Base-by-base conservation (phyloP, 2,329 filamentous ascomycete species). In the Cryphonectria naterciae region DNA sequence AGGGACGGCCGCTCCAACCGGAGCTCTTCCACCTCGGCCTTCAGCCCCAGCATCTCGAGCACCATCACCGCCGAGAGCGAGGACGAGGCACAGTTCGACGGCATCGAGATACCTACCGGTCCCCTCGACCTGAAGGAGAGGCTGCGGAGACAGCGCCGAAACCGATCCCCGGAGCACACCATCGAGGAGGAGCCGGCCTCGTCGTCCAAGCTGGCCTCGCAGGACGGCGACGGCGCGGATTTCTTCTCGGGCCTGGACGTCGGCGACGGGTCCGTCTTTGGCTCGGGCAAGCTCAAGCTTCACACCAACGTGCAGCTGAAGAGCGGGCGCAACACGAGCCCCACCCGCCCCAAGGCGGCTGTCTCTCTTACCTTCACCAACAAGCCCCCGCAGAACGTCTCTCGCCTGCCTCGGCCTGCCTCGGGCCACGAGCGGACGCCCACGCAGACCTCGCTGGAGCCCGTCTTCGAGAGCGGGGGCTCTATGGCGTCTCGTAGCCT, bases 301-400 rank as follows among this genome's bases (percentile, higher is more conserved):
- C 96, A 98, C 79, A 94, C 93, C 74, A 98, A 99, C 79, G 88
- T 99, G 74, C 95, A 95, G 79, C 87, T 97, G 76, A 97, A 97
- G 81, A 88, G 91, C 74, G 84, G 89, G 73, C 86, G 89, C 68
- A 86, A 90, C 28, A 83, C 87, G 19, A 95, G 93, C 74, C 92
- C 94, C 63, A 87, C 88, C 32, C 88, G 93, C 73, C 88, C 88
- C 28, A 91, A 91, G 78, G 89, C 93, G 25, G 91, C 93, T 15
- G 92, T 96, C 39, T 95, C 95, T 17, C 85, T 98, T 73, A 98
- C 94, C 8, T 98, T 98, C 78, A 97, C 93, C 64, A 96, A 93
- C 81, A 94, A 95, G 77, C 83, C 88, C n/a, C 78, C 84, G 35
- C 78, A 83, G 37, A 77, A 81, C 6, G 75, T 78, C 71, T 96